Evolutionary conservation across 2,329 filamentous ascomycete species (phyloP).

Genomic region (Seiridium cupressi): DNA sequence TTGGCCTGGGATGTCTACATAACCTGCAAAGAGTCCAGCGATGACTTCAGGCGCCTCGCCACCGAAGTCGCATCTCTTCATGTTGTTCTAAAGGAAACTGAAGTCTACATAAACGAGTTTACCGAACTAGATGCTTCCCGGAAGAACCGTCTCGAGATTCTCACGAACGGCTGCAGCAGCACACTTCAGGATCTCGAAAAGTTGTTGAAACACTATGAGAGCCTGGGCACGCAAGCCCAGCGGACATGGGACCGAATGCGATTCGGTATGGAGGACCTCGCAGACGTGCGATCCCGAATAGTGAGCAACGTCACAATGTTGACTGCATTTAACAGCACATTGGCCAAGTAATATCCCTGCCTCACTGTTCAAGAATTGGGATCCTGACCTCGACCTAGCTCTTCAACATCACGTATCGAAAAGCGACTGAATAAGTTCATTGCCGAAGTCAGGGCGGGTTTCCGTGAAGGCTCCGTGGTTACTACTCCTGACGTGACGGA

Average conservation of each 20-base stretch:
- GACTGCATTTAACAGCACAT: slow-evolving; percentile 21
- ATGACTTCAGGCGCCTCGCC: slow-evolving; percentile 22
- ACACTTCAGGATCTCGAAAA: slow-evolving; percentile 21
- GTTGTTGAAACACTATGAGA: slow-evolving; percentile 21
- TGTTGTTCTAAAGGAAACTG: slow-evolving; percentile 24
- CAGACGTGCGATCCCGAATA: slow-evolving; percentile 21
- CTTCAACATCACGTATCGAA: slow-evolving; percentile 21
- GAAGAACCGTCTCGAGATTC: slow-evolving; percentile 16
- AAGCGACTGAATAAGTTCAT: slow-evolving; percentile 22
- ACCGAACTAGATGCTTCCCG: slow-evolving; percentile 16
- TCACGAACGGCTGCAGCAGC: slow-evolving; percentile 16
- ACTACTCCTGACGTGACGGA: slow-evolving; percentile 16
- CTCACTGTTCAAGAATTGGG: not conserved
- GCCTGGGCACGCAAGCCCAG: slow-evolving; percentile 22
- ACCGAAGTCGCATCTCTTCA: slow-evolving; percentile 24
- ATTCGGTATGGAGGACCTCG: slow-evolving; percentile 23
- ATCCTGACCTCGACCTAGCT: slow-evolving; percentile 15
- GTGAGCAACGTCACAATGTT: slow-evolving; percentile 21
- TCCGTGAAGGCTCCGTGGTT: slow-evolving; percentile 23
- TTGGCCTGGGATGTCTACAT: slow-evolving; percentile 24
- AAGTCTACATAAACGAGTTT: slow-evolving; percentile 20
- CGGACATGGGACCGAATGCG: slow-evolving; percentile 25
- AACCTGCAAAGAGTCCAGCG: slow-evolving; percentile 24
- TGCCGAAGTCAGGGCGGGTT: slow-evolving; percentile 21
- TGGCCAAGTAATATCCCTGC: slow-evolving; percentile 18